Conservation (phyloP, 2,329 filamentous ascomycete genomes). For the Aspergillus tamarii region DNA sequence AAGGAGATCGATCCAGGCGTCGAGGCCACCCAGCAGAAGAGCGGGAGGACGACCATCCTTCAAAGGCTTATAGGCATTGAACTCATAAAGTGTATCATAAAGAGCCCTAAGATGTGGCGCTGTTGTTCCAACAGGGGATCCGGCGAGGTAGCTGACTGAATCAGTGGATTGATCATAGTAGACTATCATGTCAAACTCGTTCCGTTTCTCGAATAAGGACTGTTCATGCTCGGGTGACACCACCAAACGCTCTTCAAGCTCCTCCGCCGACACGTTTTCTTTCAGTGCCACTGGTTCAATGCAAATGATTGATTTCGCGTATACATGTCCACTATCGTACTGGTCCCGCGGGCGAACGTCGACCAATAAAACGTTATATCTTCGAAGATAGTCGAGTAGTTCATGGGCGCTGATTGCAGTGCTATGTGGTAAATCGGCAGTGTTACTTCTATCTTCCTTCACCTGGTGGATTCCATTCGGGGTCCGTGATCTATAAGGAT, state of each 20-base stretch:
- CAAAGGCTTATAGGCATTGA: conserved; percentile 77
- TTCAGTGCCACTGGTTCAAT: conserved; percentile 81
- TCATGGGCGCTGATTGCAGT: conserved; percentile 69
- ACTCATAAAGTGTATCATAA: conserved; percentile 78
- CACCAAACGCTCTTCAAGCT: conserved; percentile 57
- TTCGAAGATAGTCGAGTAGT: conserved; percentile 70
- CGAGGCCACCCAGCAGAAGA: conserved; percentile 77
- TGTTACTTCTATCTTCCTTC: conserved; percentile 46
- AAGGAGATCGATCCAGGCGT: conserved; percentile 84
- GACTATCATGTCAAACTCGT: conserved; percentile 83
- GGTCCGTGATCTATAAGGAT: conserved; percentile 49
- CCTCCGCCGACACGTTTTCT: conserved; percentile 66
- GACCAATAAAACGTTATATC: conserved; percentile 74
- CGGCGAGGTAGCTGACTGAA: conserved; percentile 60
- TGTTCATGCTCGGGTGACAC: conserved; percentile 64
- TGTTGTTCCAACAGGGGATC: conserved; percentile 49
- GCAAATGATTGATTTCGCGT: conserved; percentile 81
- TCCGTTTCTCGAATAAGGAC: conserved; percentile 69
- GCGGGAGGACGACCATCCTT: conserved; percentile 68
- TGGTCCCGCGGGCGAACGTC: conserved; percentile 80
- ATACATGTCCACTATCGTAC: conserved; percentile 88
- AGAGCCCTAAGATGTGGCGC: conserved; percentile 69
- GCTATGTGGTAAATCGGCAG: conserved; percentile 56
- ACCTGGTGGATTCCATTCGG: conserved; percentile 45
- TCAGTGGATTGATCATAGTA: conserved; percentile 78